Percentiles rank a stretch among this genome's conserved stretches.
These are phyloP conservation scores for Solanum chilense DNA, from an alignment of 257 asterid genomes.

Conservation along the genomic window DNA sequence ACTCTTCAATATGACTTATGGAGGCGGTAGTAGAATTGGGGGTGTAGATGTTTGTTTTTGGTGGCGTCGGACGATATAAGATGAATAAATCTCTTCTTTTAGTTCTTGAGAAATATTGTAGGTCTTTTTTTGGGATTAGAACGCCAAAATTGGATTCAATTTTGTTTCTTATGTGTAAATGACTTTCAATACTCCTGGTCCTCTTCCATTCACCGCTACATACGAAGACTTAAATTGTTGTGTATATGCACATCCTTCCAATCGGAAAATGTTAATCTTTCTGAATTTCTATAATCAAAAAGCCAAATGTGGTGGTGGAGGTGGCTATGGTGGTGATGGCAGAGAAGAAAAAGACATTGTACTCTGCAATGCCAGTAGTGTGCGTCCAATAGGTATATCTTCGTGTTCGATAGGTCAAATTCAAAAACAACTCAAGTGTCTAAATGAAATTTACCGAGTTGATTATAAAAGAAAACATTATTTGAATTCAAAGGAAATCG, in stretches of 20 bases:
- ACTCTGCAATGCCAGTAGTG: background rate
- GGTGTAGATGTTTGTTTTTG: background rate
- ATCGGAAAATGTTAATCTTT: background rate
- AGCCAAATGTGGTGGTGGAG: background rate
- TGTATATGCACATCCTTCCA: too few species aligned
- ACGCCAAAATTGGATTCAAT: background rate
- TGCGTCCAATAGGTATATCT: background rate
- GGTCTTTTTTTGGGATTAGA: background rate
- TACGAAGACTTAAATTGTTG: too few species aligned
- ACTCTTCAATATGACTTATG: background rate
- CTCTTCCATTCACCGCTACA: too few species aligned
- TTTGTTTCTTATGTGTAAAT: background rate
- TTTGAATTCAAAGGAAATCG: background rate
- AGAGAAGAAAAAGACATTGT: background rate
- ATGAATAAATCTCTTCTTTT: background rate
- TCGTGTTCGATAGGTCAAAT: background rate
- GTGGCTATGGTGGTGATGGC: background rate
- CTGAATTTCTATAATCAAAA: too few species aligned
- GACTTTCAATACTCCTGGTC: background rate
- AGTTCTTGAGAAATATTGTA: background rate
- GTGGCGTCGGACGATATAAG: background rate
- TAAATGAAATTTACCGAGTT: too few species aligned
- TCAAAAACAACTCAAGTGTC: background rate
- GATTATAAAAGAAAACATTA: background rate
- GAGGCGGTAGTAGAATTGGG: background rate